phyloP scores from a whole-genome alignment of 2,329 filamentous ascomycete genomes.

The Curvularia spicifera region DNA sequence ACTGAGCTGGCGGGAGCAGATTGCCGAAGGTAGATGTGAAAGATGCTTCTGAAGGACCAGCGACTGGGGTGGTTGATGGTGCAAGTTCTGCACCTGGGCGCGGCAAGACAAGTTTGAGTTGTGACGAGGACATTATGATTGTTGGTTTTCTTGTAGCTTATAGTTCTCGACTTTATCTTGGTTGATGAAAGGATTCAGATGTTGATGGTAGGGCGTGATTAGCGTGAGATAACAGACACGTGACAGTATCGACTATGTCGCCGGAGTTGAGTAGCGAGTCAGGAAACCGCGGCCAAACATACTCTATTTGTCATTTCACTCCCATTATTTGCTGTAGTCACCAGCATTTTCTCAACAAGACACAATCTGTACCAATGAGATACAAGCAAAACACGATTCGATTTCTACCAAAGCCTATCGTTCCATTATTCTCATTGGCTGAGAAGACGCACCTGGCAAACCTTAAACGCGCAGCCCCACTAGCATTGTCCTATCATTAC shows the following conservation, averaged over 20 bases:
- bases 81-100: slow-evolving; percentile 28
- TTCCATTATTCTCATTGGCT: neutral
- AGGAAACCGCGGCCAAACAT: neutral
- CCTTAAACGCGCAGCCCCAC: neutral
- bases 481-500: neutral
- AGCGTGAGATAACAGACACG: neutral
- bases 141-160: neutral
- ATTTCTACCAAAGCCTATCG: neutral
- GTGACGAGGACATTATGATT: neutral
- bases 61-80: slow-evolving; percentile 32
- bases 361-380: neutral
- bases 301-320: neutral
- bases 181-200: neutral
- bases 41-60: slow-evolving; percentile 46
- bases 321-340: neutral
- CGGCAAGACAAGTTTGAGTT: slow-evolving; percentile 28
- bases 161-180: neutral
- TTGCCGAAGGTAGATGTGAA: slow-evolving; percentile 51
- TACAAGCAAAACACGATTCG: neutral
- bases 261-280: neutral
- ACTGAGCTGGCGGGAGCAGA: slow-evolving; percentile 50
- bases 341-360: neutral
- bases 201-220: slow-evolving; percentile 5
- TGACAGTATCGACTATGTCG: neutral
- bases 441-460: neutral